Conservation (phyloP, 805 yeast genomes). For the Candida fluviatilis region DNA sequence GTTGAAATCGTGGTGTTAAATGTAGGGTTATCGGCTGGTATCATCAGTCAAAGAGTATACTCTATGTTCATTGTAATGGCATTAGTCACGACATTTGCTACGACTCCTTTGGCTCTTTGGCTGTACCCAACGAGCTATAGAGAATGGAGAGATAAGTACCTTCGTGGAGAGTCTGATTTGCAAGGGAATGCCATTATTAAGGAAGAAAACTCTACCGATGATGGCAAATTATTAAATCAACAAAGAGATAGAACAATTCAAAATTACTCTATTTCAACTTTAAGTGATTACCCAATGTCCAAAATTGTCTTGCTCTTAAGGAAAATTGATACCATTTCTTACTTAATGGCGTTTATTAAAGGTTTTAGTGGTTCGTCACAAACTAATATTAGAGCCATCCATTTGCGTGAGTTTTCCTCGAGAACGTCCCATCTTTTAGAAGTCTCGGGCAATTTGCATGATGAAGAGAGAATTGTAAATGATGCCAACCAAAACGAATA, state of each 20-base stretch:
- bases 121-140: constrained; percentile 62
- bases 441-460: constrained; percentile 43
- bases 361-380: constrained; percentile 19
- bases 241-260: not conserved
- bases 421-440: constrained; percentile 68
- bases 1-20: constrained; percentile 78
- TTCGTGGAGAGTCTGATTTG: constrained; percentile 21
- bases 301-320: constrained; percentile 24
- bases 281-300: constrained; percentile 18
- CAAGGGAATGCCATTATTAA: constrained; percentile 18
- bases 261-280: constrained; percentile 10
- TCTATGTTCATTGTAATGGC: constrained; percentile 87
- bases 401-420: constrained; percentile 57
- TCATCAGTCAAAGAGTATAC: constrained; percentile 59
- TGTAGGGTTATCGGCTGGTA: constrained; percentile 68
- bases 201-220: constrained; percentile 5
- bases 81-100: constrained; percentile 67
- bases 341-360: constrained; percentile 30
- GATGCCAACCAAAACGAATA: constrained; percentile 18
- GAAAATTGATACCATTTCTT: constrained; percentile 29
- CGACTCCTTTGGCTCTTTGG: constrained; percentile 67
- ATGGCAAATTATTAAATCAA: not conserved
- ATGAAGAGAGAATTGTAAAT: constrained; percentile 8
- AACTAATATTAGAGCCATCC: constrained; percentile 45
- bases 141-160: constrained; percentile 39